These are phyloP conservation scores for Lenwebbia sp. DNA, from an alignment of 345 rosid species.

Conservation along the genomic window DNA sequence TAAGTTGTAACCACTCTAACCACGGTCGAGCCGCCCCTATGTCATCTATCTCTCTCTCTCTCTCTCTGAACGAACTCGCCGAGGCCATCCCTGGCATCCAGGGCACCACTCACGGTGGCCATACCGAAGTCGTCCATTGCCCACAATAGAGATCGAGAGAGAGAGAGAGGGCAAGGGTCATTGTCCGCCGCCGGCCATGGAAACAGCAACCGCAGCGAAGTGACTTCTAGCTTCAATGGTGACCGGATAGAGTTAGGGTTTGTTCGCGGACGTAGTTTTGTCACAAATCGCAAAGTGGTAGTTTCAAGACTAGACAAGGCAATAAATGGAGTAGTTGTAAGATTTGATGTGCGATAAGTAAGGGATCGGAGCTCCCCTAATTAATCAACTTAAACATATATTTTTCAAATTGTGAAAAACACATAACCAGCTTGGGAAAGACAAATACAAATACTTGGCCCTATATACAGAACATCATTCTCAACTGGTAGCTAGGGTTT, in stretches of 20 bases:
- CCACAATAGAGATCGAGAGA: not conserved
- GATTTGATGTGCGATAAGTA: not conserved
- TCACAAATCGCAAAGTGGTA: not conserved
- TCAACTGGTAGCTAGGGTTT: not conserved
- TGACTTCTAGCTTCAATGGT: not conserved
- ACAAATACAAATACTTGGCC: not conserved
- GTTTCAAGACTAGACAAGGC: not conserved
- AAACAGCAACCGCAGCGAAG: not conserved
- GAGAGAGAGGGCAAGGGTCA: not conserved
- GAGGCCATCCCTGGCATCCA: not conserved
- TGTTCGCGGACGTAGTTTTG: not conserved
- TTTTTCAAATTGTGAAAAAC: not conserved
- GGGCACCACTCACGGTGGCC: not conserved
- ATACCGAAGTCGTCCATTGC: not conserved
- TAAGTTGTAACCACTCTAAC: not conserved
- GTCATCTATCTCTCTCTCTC: not conserved
- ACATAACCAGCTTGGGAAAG: not conserved
- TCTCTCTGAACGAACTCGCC: not conserved
- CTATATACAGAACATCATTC: not conserved
- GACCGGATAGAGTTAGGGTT: not conserved
- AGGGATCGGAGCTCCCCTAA: not conserved
- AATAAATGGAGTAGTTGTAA: not conserved
- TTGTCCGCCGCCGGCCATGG: not conserved
- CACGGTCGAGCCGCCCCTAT: not conserved
- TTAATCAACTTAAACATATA: not conserved